Percentiles rank a stretch among this genome's conserved stretches.
Evolutionary conservation across 2,329 filamentous ascomycete genomes (phyloP).

Genomic region (Fusarium penzigii): DNA sequence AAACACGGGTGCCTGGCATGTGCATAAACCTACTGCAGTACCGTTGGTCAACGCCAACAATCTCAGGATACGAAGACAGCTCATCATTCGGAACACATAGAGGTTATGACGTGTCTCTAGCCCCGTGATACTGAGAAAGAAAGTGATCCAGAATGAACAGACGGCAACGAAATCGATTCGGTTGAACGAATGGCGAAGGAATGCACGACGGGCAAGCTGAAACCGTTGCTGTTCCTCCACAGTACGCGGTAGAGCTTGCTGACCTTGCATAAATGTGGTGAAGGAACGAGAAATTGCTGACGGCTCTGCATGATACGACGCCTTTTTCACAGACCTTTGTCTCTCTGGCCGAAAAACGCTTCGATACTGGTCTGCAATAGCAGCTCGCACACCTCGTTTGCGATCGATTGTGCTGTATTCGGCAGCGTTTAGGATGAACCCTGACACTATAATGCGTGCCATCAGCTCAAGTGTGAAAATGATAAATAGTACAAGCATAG

Average conservation of each 20-base stretch:
- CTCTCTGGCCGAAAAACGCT: constrained; percentile 81
- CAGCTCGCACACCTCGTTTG: constrained; percentile 70
- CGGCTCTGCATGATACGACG: constrained; percentile 49
- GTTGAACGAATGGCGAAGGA: constrained; percentile 93
- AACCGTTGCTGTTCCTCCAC: constrained; percentile 77
- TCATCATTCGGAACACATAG: constrained; percentile 94
- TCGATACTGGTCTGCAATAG: constrained; percentile 73
- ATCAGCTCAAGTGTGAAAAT: constrained; percentile 87
- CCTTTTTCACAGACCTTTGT: constrained; percentile 64
- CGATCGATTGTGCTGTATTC: constrained; percentile 92
- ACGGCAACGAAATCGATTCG: constrained; percentile 93
- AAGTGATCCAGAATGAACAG: constrained; percentile 92
- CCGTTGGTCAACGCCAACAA: constrained; percentile 91
- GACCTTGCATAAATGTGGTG: constrained; percentile 73
- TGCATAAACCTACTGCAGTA: constrained; percentile 68
- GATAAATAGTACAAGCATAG: constrained; percentile 78
- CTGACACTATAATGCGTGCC: constrained; percentile 87
- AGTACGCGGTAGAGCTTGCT: constrained; percentile 58
- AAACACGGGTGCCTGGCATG: background rate
- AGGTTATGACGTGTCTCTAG: constrained; percentile 71
- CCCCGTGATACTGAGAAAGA: constrained; percentile 69
- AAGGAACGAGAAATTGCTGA: constrained; percentile 75
- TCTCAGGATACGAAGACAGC: constrained; percentile 87
- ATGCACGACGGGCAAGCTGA: constrained; percentile 86
- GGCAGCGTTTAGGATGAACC: constrained; percentile 83